A percentile compares a stretch with the other conserved stretches of the same genome.
These are phyloP conservation scores for Bothia castanella DNA, from an alignment of 1,284 basidiomycete species.

Conservation along the genomic window DNA sequence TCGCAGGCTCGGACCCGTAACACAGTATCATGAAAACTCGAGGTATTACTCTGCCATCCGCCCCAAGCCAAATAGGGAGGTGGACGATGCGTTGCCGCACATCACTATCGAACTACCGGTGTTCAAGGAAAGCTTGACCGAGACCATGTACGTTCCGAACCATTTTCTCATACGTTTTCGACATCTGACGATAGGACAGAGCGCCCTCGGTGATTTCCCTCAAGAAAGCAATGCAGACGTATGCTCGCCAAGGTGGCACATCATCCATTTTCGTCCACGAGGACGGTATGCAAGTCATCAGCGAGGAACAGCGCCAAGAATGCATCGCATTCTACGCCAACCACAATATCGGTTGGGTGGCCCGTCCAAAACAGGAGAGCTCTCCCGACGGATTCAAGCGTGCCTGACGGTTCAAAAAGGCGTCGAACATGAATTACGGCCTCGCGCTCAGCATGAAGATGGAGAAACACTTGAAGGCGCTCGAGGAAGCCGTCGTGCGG, in stretches of 20 bases:
- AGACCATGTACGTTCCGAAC: slow-evolving; percentile 55
- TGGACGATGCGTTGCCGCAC: slow-evolving; percentile 63
- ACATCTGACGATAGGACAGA: too few relatives aligned
- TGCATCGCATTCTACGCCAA: slow-evolving; percentile 79
- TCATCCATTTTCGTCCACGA: slow-evolving; percentile 75
- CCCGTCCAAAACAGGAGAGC: slow-evolving; percentile 65
- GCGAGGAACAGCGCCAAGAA: too few relatives aligned
- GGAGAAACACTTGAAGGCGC: slow-evolving; percentile 62
- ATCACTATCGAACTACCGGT: slow-evolving; percentile 77
- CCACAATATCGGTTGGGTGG: slow-evolving; percentile 81
- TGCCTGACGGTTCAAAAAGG: slow-evolving; percentile 87
- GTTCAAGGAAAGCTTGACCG: slow-evolving; percentile 71
- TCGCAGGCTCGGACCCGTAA: too few relatives aligned
- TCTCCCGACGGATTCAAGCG: slow-evolving; percentile 61
- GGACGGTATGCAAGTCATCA: slow-evolving; percentile 73
- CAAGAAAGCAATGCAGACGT: slow-evolving; percentile 84
- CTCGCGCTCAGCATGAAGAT: slow-evolving; percentile 70
- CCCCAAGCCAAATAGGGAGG: slow-evolving; percentile 56
- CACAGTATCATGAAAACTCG: slow-evolving; percentile 72
- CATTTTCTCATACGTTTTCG: too few relatives aligned
- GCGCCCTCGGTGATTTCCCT: slow-evolving; percentile 74
- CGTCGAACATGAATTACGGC: slow-evolving; percentile 86
- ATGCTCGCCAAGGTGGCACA: slow-evolving; percentile 77
- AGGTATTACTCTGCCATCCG: slow-evolving; percentile 64
- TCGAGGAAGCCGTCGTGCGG: slow-evolving; percentile 41